Base-by-base conservation (phyloP, 306 rosid genomes). In the Echinosophora koreensis region DNA sequence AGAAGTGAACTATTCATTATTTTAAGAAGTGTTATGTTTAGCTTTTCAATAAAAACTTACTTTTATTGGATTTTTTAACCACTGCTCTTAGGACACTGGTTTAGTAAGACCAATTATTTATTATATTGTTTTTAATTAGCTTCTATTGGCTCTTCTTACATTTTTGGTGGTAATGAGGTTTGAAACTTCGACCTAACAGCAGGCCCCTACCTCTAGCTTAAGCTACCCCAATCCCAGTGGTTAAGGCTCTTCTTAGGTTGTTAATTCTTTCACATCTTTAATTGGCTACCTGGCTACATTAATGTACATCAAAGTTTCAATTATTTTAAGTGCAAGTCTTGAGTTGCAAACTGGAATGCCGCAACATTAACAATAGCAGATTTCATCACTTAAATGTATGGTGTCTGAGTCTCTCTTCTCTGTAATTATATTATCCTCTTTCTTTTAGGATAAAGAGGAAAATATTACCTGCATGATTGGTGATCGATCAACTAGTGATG, bases 401-500 rank as follows among this genome's bases (percentile, higher is more conserved):
- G 7, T 38, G 37, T 66, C 3, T 0, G 37, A 44, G 28, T 46
- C 51, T 41, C 42, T 47, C 7, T 34, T 28, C 51, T 67, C 6
- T 76, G 73, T 64, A 62, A 67, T 69, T 12, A 59, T 16, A 56
- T 49, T 27, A 16, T 67, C 46, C 56, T 77, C 37, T 81, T 69
- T 82, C 74, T 63, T 77, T 65, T 81, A 95, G 99, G 87, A 77
- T 59, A 84, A 80, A 74, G 92, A 88, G 77, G 71, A 47, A 66
- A 81, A 79, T 57, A 14, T 78, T 15, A n/a, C 84, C 77, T 60
- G 71, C 77, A 69, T 15, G 57, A 85, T 92, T 72, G 97, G 96
- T 50, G 92, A 95, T 64, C 73, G 87, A 69, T 86, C 89, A 18
- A 89, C 95, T 34, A 92, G 97, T 72, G 99, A 95, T 76, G 96